phyloP scores from a whole-genome alignment of 2,329 filamentous ascomycete species.

The Curvularia hawaiiensis region DNA sequence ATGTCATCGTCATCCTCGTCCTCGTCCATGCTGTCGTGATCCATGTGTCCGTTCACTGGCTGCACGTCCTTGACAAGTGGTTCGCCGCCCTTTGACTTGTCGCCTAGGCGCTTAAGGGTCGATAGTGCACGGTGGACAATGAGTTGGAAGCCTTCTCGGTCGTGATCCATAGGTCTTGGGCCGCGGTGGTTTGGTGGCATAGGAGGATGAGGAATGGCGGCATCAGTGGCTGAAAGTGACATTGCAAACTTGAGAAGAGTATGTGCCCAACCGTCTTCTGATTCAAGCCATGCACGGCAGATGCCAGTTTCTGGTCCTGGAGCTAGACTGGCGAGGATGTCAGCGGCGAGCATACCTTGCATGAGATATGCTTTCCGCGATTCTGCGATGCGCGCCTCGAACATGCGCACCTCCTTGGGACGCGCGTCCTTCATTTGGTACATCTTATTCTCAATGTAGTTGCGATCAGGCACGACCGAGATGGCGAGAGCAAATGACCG shows the following conservation, averaged over 20 bases:
- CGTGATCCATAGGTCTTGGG: constrained; percentile 41
- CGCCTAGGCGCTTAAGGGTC: constrained; percentile 54
- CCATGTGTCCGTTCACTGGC: constrained; percentile 34
- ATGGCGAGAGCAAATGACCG: constrained; percentile 86
- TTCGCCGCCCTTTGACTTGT: constrained; percentile 49
- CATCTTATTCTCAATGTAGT: constrained; percentile 54
- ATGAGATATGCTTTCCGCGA: constrained; percentile 86
- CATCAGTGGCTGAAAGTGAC: constrained; percentile 57
- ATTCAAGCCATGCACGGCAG: constrained; percentile 80
- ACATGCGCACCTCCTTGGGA: constrained; percentile 44
- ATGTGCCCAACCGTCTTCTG: constrained; percentile 81
- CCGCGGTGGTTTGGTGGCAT: constrained; percentile 38
- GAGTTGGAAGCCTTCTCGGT: constrained; percentile 45
- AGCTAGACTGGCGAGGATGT: constrained; percentile 80
- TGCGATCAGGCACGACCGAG: constrained; percentile 78
- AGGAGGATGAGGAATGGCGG: constrained; percentile 32
- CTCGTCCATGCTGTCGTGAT: constrained; percentile 26
- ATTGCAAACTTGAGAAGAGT: constrained; percentile 78
- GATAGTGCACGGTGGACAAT: constrained; percentile 53
- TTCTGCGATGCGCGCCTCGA: constrained; percentile 70
- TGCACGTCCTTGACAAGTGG: constrained; percentile 36
- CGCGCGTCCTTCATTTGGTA: constrained; percentile 52
- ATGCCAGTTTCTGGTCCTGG: constrained; percentile 73
- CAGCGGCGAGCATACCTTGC: constrained; percentile 88
- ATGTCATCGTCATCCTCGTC: constrained; percentile 41